Base-by-base conservation (phyloP, 306 rosid genomes). In the Pterocarpus santalinus region DNA sequence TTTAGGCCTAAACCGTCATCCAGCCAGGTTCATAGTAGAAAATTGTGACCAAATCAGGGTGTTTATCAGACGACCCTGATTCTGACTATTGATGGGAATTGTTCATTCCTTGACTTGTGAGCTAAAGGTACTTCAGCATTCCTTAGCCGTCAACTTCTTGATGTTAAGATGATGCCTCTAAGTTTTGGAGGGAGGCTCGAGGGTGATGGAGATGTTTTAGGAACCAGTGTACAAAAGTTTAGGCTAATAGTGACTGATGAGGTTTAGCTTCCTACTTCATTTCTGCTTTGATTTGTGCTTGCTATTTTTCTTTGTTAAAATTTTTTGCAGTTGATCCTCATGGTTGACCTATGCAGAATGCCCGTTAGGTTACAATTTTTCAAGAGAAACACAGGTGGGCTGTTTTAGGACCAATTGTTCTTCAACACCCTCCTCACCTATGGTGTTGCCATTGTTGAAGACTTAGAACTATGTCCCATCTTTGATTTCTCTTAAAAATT, bases 71-170 rank as follows among this genome's bases (percentile, higher is more conserved):
- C 32, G 69, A 41, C 73, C 74, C 71, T 79, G 77, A 46, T 89
- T 76, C 81, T 79, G 69, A 88, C 81, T 73, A 71, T 47, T 53
- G 58, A 44, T 73, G 80, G 80, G 82, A 80, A 77, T 66, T 80
- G 84, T 82, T 75, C 83, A 88, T 90, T 92, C 96, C 84, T 92
- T 91, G 85, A 90, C 85, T 86, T 85, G 87, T 86, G 90, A 78
- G 87, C 86, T 76, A 22, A 57, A 66, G 72, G 78, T 43, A 52
- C 71, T 77, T 67, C 11, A 52, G 72, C 65, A 53, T 66, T 52
- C 13, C 78, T 36, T 81, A 35, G 60, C 72, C 17, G 44, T 69
- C 65, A 73, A 60, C 80, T 72, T 72, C 47, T 67, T 74, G 71
- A 81, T 67, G 73, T 80, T 83, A 30, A 65, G 82, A 72, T 71